These are phyloP conservation scores for Globisporangium spinosum DNA, from an alignment of 352 stramenopile species.

Conservation along the genomic window DNA sequence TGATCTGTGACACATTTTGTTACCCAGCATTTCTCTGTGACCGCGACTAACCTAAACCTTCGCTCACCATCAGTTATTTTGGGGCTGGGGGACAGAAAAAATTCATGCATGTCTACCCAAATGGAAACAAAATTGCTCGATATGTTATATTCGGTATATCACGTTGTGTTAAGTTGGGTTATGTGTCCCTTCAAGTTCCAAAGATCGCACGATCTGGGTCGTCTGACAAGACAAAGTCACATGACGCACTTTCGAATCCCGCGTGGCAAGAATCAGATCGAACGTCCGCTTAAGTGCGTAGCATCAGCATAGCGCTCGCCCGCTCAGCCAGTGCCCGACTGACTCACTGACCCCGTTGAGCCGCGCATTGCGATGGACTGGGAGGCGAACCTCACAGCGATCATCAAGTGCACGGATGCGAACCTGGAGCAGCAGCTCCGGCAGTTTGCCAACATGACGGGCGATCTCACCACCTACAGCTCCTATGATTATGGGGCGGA, in stretches of 20 bases:
- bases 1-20: not conserved
- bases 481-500: not conserved
- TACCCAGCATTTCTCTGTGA: not conserved
- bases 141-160: not conserved
- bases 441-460: conserved; percentile 48
- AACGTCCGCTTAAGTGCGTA: not conserved
- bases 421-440: conserved; percentile 76
- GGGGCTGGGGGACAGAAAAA: not conserved
- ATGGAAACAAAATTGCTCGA: not conserved
- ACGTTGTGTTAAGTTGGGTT: not conserved
- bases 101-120: not conserved
- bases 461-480: conserved; percentile 15
- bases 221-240: not conserved
- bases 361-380: conserved; percentile 15
- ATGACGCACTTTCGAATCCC: not conserved
- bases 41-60: not conserved
- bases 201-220: not conserved
- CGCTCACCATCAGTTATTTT: not conserved
- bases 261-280: too few relatives aligned
- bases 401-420: conserved; percentile 82
- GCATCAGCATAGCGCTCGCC: not conserved
- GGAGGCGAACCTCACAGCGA: conserved; percentile 60
- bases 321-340: too few relatives aligned
- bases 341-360: too few relatives aligned
- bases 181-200: not conserved